These are phyloP conservation scores for Mycena olivaceomarginata DNA, from an alignment of 768 basidiomycete genomes.

Conservation along the genomic window DNA sequence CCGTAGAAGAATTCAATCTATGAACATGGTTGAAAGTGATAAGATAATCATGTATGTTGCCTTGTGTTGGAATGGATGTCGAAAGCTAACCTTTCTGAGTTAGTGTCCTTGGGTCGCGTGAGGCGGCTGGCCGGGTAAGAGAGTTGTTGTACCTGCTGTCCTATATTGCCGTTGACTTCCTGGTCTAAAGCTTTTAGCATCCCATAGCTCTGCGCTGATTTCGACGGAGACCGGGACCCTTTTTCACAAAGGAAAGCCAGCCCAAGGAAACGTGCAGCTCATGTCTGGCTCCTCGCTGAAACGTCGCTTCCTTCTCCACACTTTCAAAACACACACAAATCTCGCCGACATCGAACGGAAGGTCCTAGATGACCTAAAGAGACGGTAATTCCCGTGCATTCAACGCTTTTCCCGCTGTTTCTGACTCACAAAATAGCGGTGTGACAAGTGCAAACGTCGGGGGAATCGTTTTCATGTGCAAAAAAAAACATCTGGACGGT, in stretches of 20 bases:
- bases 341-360: constrained; percentile 7
- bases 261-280: constrained; percentile 17
- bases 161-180: not conserved
- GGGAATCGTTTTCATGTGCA: constrained; percentile 21
- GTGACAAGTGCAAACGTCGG: constrained; percentile 11
- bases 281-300: constrained; percentile 18
- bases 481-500: constrained; percentile 3
- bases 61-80: not conserved
- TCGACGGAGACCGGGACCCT: constrained; percentile 18
- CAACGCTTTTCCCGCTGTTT: not conserved
- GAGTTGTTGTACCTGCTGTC: constrained; percentile 7
- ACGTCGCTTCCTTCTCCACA: constrained; percentile 24
- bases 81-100: constrained; percentile 5
- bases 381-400: not conserved
- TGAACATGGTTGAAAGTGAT: constrained; percentile 7
- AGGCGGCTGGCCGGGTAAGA: constrained; percentile 21
- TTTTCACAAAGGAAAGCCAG: constrained; percentile 1
- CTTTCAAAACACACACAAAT: not conserved
- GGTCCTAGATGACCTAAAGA: not conserved
- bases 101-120: constrained; percentile 24
- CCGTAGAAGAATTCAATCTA: not conserved
- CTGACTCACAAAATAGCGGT: constrained; percentile 12
- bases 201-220: constrained; percentile 5
- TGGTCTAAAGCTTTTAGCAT: constrained; percentile 16
- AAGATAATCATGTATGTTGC: constrained; percentile 24